Base-by-base conservation (phyloP, 2,329 filamentous ascomycete species). In the Tympanopsis confertula region DNA sequence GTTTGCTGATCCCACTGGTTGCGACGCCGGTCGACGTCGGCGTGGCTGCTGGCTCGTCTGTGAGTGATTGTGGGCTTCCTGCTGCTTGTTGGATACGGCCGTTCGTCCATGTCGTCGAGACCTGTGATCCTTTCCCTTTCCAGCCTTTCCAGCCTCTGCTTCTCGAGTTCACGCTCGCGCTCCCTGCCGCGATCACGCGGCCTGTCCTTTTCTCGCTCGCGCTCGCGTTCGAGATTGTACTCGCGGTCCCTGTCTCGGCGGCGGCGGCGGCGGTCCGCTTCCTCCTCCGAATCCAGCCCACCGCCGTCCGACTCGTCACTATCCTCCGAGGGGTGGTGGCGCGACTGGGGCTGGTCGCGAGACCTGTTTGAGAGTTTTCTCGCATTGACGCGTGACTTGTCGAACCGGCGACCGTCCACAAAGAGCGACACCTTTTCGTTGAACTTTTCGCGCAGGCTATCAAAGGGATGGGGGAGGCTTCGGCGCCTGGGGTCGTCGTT, bases 41-140 rank as follows among this genome's bases (percentile, higher is more conserved):
- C 63, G 41, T 69, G 66, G 45, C 66, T 70, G 50, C 66, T 69
- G 3, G 67, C 65, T 33, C 68, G 54, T 35, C 65, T 55, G 19
- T 61, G 52, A 13, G 54, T 47, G 2, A 64, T 63, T 2, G 63
- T 57, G n/a, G 63, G 56, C 20, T 57, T 50, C 12, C 59, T 47
- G 43, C 63, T 58, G 19, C 41, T 12, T 39, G n/a, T 20, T 26
- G 22, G 20, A 39, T 30, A 19, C 43, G 39, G 35, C 13, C 33
- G 28, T 24, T 30, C 14, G 29, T 47, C 47, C 5, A 44, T 37
- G 17, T 44, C 41, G 13, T 57, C 58, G 22, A 51, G 50, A 5
- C 58, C 57, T 14, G 52, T 52, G 13, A 52, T 35, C 22, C 41
- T 35, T 19, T 45, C 41, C 19, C 42, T 38, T n/a, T n/a, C n/a